A percentile compares a stretch with the other conserved stretches of the same genome.
These are phyloP conservation scores for Yarrowia sp. DNA, from an alignment of 805 yeast genomes.

Conservation along the genomic window DNA sequence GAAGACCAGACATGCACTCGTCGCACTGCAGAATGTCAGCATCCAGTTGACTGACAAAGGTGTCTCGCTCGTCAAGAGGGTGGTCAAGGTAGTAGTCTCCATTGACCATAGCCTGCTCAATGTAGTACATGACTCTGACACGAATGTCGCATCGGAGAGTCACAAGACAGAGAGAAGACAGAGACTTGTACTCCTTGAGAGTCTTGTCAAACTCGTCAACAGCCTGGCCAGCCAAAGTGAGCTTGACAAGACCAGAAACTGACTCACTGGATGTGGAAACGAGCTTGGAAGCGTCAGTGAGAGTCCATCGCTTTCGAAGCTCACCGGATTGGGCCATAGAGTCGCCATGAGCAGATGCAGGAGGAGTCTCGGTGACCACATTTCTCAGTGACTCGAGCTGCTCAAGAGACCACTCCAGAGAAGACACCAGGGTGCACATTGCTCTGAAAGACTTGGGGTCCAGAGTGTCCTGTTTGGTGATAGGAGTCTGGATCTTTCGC, in stretches of 20 bases:
- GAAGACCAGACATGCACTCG: slow-evolving; percentile 51
- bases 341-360: slow-evolving; percentile 19
- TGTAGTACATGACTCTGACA: slow-evolving; percentile 59
- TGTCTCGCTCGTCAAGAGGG: slow-evolving; percentile 68
- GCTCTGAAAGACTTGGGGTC: slow-evolving; percentile 60
- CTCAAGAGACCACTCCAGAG: slow-evolving; percentile 56
- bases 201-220: slow-evolving; percentile 48
- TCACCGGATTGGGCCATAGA: slow-evolving; percentile 40
- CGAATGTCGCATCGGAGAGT: slow-evolving; percentile 66
- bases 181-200: slow-evolving; percentile 44
- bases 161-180: slow-evolving; percentile 48
- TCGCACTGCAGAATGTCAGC: slow-evolving; percentile 58
- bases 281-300: slow-evolving; percentile 45
- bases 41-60: slow-evolving; percentile 59
- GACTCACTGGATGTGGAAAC: slow-evolving; percentile 24
- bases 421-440: slow-evolving; percentile 60
- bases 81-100: slow-evolving; percentile 60
- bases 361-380: slow-evolving; percentile 25
- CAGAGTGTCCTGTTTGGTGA: slow-evolving; percentile 60
- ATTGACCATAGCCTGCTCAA: slow-evolving; percentile 57
- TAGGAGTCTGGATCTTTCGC: slow-evolving; percentile 18
- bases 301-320: slow-evolving; percentile 48
- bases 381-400: slow-evolving; percentile 37
- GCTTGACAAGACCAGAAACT: slow-evolving; percentile 26
- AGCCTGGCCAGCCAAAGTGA: slow-evolving; percentile 44